Evolutionary conservation across 148 eudicot genomes (phyloP).

Genomic region (Beta vulgaris): DNA sequence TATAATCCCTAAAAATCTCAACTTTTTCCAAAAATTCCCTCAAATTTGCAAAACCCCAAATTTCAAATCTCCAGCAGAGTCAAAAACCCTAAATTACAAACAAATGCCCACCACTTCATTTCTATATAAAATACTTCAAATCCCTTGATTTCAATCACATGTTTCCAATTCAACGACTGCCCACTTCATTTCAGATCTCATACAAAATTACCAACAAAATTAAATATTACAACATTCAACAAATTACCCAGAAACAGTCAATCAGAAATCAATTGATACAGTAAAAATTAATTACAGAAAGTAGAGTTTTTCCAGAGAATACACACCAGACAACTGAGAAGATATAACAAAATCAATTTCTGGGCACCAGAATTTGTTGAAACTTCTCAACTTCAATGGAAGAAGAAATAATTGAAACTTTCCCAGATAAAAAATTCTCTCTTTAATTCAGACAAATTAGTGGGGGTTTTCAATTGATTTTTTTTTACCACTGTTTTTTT

Average conservation of each 20-base stretch:
- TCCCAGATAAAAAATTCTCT: constrained; percentile 3
- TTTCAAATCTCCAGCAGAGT: constrained; percentile 5
- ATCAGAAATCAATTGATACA: constrained; percentile 13
- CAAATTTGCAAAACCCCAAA: neutral
- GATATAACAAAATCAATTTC: neutral
- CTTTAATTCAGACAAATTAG: neutral
- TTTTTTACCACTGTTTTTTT: neutral
- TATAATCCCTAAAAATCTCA: constrained; percentile 17
- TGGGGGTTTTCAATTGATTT: neutral
- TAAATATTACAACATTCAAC: neutral
- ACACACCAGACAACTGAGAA: constrained; percentile 18
- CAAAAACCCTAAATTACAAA: constrained; percentile 28
- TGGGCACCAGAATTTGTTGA: constrained; percentile 2
- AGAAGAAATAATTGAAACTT: constrained; percentile 7
- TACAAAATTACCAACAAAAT: constrained; percentile 1
- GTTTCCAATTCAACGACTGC: neutral
- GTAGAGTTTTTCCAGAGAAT: neutral
- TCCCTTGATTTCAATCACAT: constrained; percentile 3
- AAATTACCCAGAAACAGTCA: constrained; percentile 13
- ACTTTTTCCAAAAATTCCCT: too few relatives aligned
- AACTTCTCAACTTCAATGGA: constrained; percentile 11
- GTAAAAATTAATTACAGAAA: neutral
- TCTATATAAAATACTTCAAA: constrained; percentile 10
- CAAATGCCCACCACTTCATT: constrained; percentile 13
- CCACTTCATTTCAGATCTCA: constrained; percentile 31